A percentile compares a stretch with the other conserved stretches of the same genome.
Conservation (phyloP, 345 rosid genomes). For the Populus nigra region DNA sequence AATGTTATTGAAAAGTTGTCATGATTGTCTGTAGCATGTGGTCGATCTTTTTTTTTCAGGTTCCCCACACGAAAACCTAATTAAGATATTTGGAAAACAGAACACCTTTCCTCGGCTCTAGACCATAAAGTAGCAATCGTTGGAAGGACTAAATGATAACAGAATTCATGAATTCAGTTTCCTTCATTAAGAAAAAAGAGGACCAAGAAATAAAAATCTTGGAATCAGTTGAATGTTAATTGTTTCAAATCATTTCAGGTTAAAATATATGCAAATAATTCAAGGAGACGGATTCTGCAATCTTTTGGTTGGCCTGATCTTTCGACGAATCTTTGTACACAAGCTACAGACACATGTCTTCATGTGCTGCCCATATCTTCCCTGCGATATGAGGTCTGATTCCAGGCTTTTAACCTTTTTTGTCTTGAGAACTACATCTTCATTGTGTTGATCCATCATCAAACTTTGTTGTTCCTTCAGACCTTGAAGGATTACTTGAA, state of each 20-base stretch:
- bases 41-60: background rate
- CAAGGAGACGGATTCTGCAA: constrained; percentile 59
- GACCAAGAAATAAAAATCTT: background rate
- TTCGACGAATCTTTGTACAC: constrained; percentile 47
- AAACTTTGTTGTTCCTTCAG: constrained; percentile 21
- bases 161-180: background rate
- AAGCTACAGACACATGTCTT: constrained; percentile 61
- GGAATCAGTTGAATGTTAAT: background rate
- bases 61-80: background rate
- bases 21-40: background rate
- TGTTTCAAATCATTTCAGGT: constrained; percentile 36
- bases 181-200: background rate
- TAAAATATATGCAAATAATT: constrained; percentile 58
- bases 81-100: background rate
- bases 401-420: constrained; percentile 5
- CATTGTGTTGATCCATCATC: background rate
- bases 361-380: constrained; percentile 76
- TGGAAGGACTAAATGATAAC: background rate
- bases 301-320: constrained; percentile 72
- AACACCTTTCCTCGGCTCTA: background rate
- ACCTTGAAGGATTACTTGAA: constrained; percentile 52
- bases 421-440: background rate
- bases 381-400: constrained; percentile 51
- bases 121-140: background rate
- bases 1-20: background rate